Evolutionary conservation across 371 early-diverging fungal species (phyloP), one percentile per base, ranked within the genome.

Genomic region (Basidiobolus meristosporus): DNA sequence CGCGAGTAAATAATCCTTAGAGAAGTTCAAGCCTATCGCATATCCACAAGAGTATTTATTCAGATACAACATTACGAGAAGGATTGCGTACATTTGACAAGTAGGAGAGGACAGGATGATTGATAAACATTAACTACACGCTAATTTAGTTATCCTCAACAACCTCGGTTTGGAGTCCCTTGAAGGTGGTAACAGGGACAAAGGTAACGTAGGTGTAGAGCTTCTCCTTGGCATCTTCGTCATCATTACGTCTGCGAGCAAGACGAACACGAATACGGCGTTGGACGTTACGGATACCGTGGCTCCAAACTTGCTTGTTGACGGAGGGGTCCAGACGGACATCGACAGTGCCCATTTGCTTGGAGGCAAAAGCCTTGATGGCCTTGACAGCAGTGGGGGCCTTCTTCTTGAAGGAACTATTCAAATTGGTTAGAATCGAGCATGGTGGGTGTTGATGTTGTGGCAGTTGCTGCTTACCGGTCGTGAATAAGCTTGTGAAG

Each of bases 251-350:
- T 65, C 77, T 77, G 60, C 92, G 79, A 53, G 89, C 54, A 45
- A 91, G 59, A 45, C 91, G 85, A 43, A 93, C 77, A 50, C 95
- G 85, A 52, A 93, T 74, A 57, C 92, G 80, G 77, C 78, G 82
- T 51, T 84, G 82, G 32, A 87, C 79, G 44, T 70, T 64, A 77
- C 80, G 87, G 59, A 93, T 70, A 56, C 95, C 95, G 46, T 68
- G 70, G 52, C 70, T 57, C 95, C 95, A 93, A 57, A 82, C 51
- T 48, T 70, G 63, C 68, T 78, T 73, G 77, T 82, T 82, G 47
- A 82, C 65, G 53, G 62, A 53, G 44, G 81, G 67, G 56, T 81
- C 83, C 39, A 82, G 50, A 55, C 83, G 80, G 56, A 82, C 75
- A 61, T 82, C 83, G 44, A 57, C 58, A 57, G 92, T 92, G 41